Evolutionary conservation across 2,329 filamentous ascomycete species (phyloP), one percentile per base, ranked within the genome.

Genomic region (Cordyceps tenuipes): DNA sequence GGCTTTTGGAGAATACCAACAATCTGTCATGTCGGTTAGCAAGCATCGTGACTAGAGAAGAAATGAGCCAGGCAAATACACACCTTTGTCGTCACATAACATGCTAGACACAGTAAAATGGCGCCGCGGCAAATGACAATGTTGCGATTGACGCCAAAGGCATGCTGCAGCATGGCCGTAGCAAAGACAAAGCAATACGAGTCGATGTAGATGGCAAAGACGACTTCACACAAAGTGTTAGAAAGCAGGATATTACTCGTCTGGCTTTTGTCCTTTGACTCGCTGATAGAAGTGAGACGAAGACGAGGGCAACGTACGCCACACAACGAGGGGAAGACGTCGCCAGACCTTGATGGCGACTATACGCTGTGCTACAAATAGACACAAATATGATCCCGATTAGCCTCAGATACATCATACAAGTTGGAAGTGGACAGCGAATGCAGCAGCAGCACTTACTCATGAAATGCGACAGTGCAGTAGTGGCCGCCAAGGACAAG

Each of bases 1-100:
- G 26, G 3, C 17, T 5, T 31, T 3, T 34, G 17, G 2, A 2
- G 5, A 19, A 13, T 5, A 65, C 70, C 52, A 54, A 75, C 71
- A 63, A 73, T 71, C 72, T 74, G 61, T 13, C 12, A 2, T 34
- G 17, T 5, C n/a, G 21, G 63, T 26, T 9, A 51, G 46, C 21
- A 31, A 10, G 4, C 2, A 41, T 48, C 5, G 13, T 3, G 3
- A 26, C n/a, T 2, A 29, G 12, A 44, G 21, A 44, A 51, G 61
- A 41, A 41, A 44, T 12, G 5, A 15, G 10, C 3, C 10, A 59
- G 65, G 5, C 29, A 29, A 29, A 29, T 29, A 23, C 68, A 61
- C 57, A 86, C 80, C 73, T 88, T 87, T 3, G 83, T 85, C 2
- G 81, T 82, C 56, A 87, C 76, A 66, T 87, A 87, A 64, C 80